Base-by-base conservation (phyloP, 1,284 basidiomycete genomes). In the Irpex sp. region DNA sequence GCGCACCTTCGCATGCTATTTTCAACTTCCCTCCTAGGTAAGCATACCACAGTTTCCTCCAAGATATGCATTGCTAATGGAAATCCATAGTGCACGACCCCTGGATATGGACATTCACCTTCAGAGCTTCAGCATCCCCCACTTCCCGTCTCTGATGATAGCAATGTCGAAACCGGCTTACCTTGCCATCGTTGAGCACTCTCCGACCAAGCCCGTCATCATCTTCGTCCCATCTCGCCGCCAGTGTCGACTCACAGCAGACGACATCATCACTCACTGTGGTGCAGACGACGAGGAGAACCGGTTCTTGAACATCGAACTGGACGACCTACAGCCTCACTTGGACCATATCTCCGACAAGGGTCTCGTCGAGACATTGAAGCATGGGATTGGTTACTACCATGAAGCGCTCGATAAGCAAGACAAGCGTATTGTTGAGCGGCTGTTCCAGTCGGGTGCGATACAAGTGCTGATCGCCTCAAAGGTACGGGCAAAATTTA, bases 131-230 rank as follows among this genome's bases (percentile, higher is more conserved):
- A 89, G 86, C 55, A 94, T 97, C 52, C 94, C 96, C 8, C 97
- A 99, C 73, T 98, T 97, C 87, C 96, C 97, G 0, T 97, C 94
- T 0, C 81, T 99, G 61, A 99, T 99, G 97, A 93, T 99, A 64
- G 87, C 96, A 38, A 99, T 99, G 97, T 97, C 96, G 31, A 99
- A 99, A 75, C 97, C 97, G 0, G 94, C 96, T 0, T 99, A 98
- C 74, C 85, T 99, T 13, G 89, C 96, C 34, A 94, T 98, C 68
- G 81, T 91, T 51, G 97, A 99, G 74, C 89, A 97, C 71, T 90
- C 97, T 0, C 84, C 89, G 0, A 85, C 86, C 6, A 93, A 94
- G 70, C 96, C 96, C 0, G 93, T 95, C 65, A 92, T 99, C 67
- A 81, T 93, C 65, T 99, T 99, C 69, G 96, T 99, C 1, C 93